Evolutionary conservation across 352 stramenopile species (phyloP), one percentile per base, ranked within the genome.

Genomic region (Globisporangium middletonii): DNA sequence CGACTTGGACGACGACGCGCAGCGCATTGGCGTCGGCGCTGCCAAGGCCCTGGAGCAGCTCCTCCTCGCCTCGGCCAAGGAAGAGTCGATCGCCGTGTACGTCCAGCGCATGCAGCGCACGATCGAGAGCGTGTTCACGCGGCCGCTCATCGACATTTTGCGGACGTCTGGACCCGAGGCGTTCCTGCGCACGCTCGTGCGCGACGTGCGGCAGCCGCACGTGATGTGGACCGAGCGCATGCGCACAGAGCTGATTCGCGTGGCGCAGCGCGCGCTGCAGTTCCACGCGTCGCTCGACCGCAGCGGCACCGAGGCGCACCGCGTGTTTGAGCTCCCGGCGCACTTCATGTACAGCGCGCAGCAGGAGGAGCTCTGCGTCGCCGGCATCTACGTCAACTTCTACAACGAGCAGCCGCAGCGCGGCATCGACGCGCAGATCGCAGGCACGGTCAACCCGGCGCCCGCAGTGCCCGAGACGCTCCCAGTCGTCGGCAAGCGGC

Each of bases 151-250:
- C 8, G 80, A 91, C 44, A 83, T 89, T 55, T 63, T 94, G 52
- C 67, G 72, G 46, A 77, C 72, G 50, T 74, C 67, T 1, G 83
- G 83, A 2, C 73, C 82, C 12, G 67, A 83, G 26, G 77, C 76
- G 53, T 87, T 94, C 59, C 60, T 94, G 51, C 68, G 85, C 38
- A 77, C 92, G 19, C 60, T 94, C 26, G 71, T 76, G 13, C 80
- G 69, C 53, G 83, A 92, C 67, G 77, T 92, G 48, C 75, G 82
- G 2, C 72, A 92, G 55, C 85, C 85, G 1, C 82, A 94, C 38
- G 79, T 94, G 12, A 94, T 94, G 85, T 94, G 85, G 85, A 94
- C 79, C 12, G 75, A 88, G 16, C 78, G 69, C 16, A 94, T 94
- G 85, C 77, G 85, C 7, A 83, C 78, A 46, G 83, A 94, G 55